These are phyloP conservation scores for Flaveria bidentis DNA, from an alignment of 129 eudicot genomes.

Conservation along the genomic window DNA sequence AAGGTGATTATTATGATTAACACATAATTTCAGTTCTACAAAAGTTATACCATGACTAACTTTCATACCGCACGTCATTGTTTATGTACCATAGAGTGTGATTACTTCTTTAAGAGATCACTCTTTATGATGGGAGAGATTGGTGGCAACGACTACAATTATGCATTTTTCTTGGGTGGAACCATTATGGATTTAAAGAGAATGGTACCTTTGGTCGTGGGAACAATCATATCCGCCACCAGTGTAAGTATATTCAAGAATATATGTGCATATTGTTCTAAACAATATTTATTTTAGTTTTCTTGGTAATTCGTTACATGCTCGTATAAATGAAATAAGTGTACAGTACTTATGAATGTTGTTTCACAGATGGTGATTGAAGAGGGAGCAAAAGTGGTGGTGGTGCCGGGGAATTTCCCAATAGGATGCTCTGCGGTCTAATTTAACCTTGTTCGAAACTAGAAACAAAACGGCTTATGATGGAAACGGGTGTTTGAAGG, in stretches of 20 bases:
- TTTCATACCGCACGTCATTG: neutral
- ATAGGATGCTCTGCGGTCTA: constrained; percentile 69
- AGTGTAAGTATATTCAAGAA: constrained; percentile 43
- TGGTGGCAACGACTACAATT: constrained; percentile 90
- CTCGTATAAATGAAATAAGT: neutral
- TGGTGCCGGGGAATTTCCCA: constrained; percentile 87
- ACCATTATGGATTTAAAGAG: constrained; percentile 35
- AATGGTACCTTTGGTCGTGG: constrained; percentile 64
- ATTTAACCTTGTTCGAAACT: constrained; percentile 48
- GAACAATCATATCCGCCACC: constrained; percentile 46
- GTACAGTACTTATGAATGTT: neutral
- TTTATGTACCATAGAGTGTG: constrained; percentile 44
- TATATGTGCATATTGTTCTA: too few species aligned
- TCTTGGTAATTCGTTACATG: neutral
- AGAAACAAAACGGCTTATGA: constrained; percentile 55
- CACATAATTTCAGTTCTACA: neutral
- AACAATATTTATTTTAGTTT: neutral
- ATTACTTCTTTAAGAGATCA: constrained; percentile 50
- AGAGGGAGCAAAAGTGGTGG: constrained; percentile 68
- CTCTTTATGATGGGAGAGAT: constrained; percentile 82
- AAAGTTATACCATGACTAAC: neutral
- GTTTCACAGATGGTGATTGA: constrained; percentile 55
- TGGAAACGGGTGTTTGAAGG: constrained; percentile 59
- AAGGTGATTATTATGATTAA: constrained; percentile 40
- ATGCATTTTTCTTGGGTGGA: constrained; percentile 60